Percentiles rank a stretch among this genome's conserved stretches.
These are phyloP conservation scores for Jacaranda copaia DNA, from an alignment of 257 asterid species.

Conservation along the genomic window DNA sequence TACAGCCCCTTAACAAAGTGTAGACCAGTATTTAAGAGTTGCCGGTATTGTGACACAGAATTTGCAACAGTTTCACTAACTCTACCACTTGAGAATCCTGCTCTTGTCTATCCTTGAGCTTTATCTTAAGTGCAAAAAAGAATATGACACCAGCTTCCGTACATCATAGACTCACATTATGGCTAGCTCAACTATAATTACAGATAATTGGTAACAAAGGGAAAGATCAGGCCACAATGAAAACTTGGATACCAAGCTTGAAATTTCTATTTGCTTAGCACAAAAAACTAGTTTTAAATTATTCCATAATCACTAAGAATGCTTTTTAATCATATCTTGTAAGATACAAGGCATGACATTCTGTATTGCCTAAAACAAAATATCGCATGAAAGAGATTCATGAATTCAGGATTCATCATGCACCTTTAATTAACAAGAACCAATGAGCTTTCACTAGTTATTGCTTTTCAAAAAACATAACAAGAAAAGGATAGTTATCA, in stretches of 20 bases:
- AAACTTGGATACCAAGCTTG: background rate
- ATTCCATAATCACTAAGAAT: background rate
- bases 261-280: constrained; percentile 6
- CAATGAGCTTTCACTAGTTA: constrained; percentile 11
- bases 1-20: background rate
- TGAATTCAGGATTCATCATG: background rate
- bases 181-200: background rate
- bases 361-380: background rate
- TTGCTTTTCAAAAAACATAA: constrained; percentile 16
- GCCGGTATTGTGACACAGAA: background rate
- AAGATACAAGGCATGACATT: constrained; percentile 4
- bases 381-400: constrained; percentile 1
- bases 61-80: background rate
- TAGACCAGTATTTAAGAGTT: background rate
- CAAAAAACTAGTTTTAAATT: background rate
- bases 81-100: background rate
- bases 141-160: background rate
- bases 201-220: background rate
- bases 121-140: background rate
- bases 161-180: background rate
- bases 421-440: constrained; percentile 22
- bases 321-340: background rate
- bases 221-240: background rate
- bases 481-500: constrained; percentile 4
- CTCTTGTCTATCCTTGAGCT: background rate